Evolutionary conservation across 495 filamentous ascomycete species (phyloP).

Genomic region (Aspergillus carlsbadensis): DNA sequence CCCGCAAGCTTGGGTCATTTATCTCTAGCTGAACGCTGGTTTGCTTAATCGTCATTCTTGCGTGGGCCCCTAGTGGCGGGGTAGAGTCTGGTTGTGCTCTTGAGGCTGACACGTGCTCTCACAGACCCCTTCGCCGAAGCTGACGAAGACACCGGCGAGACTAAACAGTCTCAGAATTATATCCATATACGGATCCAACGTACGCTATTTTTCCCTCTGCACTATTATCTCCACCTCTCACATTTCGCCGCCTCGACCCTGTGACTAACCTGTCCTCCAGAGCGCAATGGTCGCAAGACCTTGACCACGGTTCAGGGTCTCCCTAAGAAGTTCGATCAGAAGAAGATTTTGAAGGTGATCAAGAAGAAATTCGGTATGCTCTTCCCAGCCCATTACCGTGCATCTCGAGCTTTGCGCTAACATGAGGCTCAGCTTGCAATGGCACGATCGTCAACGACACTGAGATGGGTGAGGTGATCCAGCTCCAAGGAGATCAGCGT

Average conservation of each 20-base stretch:
- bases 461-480: conserved; percentile 99
- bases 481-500: conserved; percentile 98
- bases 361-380: conserved; percentile 97
- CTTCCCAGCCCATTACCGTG: neutral
- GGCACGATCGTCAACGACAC: conserved; percentile 96
- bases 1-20: neutral
- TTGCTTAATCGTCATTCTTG: neutral
- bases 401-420: conserved; percentile 19
- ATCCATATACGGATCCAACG: conserved; percentile 99
- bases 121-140: conserved; percentile 99
- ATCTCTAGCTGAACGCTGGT: neutral
- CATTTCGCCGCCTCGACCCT: conserved; percentile 11
- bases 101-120: conserved; percentile 37
- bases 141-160: conserved; percentile 97
- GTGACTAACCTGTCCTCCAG: conserved; percentile 48
- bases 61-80: conserved; percentile 31
- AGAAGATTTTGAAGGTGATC: conserved; percentile 99
- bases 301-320: conserved; percentile 99
- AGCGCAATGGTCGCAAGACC: conserved; percentile 99
- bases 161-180: conserved; percentile 92
- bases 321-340: conserved; percentile 96
- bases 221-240: neutral
- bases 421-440: conserved; percentile 80
- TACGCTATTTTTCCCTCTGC: conserved; percentile 51
- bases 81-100: conserved; percentile 33